Percentiles rank a stretch among this genome's conserved stretches.
Evolutionary conservation across 2,329 filamentous ascomycete genomes (phyloP).

Genomic region (Gremmenia infestans): DNA sequence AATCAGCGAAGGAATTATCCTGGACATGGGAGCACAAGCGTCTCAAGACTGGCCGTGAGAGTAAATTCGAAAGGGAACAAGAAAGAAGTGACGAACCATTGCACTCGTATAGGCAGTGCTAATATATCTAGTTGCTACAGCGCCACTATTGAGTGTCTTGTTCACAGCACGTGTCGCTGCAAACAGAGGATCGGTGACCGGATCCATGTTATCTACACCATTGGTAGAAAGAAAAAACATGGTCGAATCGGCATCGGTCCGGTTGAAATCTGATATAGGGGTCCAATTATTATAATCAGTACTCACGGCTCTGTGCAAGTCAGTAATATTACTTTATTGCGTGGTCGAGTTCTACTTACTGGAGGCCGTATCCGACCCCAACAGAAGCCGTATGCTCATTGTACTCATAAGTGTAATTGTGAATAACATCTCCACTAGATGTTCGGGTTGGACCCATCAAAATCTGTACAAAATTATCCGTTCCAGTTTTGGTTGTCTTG

Average conservation of each 20-base stretch:
- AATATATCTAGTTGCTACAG: too few relatives aligned
- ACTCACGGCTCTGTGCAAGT: conserved; percentile 2
- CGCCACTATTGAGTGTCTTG: too few relatives aligned
- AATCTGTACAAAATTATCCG: not conserved
- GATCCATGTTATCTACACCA: conserved; percentile 23
- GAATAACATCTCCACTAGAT: not conserved
- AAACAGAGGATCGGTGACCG: conserved; percentile 27
- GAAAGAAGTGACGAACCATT: too few relatives aligned
- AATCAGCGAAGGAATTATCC: too few relatives aligned
- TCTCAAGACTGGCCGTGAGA: too few relatives aligned
- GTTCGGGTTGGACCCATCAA: not conserved
- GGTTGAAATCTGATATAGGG: conserved; percentile 28
- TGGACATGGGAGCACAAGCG: too few relatives aligned
- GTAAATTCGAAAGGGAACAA: too few relatives aligned
- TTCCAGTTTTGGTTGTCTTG: not conserved
- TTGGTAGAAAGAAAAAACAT: conserved; percentile 31
- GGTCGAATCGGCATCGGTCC: conserved; percentile 30
- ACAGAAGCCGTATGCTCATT: not conserved
- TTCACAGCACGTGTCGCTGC: not conserved
- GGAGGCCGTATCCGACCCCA: not conserved
- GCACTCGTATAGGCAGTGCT: too few relatives aligned
- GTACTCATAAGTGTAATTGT: conserved; percentile 1
- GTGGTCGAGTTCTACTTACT: conserved; percentile 1
- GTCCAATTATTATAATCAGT: conserved; percentile 9
- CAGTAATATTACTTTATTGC: too few relatives aligned